Evolutionary conservation across 345 rosid species (phyloP).

Genomic region (Camelina sativa): DNA sequence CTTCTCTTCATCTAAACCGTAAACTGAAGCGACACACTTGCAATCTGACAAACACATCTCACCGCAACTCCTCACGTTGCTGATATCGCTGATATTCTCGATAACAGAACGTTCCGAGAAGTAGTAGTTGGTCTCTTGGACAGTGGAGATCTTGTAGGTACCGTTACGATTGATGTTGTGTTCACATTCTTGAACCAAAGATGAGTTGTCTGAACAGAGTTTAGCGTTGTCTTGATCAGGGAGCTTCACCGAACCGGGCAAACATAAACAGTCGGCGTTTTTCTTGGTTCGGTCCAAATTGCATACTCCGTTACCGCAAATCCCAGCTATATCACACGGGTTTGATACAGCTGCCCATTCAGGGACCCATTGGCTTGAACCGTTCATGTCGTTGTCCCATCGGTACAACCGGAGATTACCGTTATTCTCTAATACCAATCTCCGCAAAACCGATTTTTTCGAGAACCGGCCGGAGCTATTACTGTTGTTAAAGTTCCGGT

Average conservation of each 20-base stretch:
- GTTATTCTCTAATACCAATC: slow-evolving; percentile 73
- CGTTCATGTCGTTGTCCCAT: slow-evolving; percentile 83
- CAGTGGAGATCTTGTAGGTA: slow-evolving; percentile 55
- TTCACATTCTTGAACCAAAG: slow-evolving; percentile 53
- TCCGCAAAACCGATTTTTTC: slow-evolving; percentile 48
- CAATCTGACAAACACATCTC: slow-evolving; percentile 78
- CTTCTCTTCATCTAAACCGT: slow-evolving; percentile 82
- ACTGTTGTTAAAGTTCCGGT: slow-evolving; percentile 47
- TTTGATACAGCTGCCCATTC: slow-evolving; percentile 95
- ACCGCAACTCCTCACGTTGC: slow-evolving; percentile 61
- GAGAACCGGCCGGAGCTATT: slow-evolving; percentile 17
- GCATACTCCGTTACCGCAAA: slow-evolving; percentile 87
- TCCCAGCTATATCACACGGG: slow-evolving; percentile 86
- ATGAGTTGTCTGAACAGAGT: slow-evolving; percentile 58
- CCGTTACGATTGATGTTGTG: slow-evolving; percentile 41
- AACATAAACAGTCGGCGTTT: slow-evolving; percentile 72
- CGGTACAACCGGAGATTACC: slow-evolving; percentile 80
- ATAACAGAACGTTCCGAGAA: slow-evolving; percentile 67
- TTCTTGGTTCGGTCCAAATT: slow-evolving; percentile 70
- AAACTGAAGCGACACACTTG: slow-evolving; percentile 85
- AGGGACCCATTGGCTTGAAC: slow-evolving; percentile 80
- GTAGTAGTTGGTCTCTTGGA: slow-evolving; percentile 80
- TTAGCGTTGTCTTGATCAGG: slow-evolving; percentile 44
- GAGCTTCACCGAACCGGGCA: slow-evolving; percentile 61
- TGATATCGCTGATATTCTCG: slow-evolving; percentile 68